A percentile compares a stretch with the other conserved stretches of the same genome.
Conservation (phyloP, 352 stramenopile species). For the Globisporangium solare region DNA sequence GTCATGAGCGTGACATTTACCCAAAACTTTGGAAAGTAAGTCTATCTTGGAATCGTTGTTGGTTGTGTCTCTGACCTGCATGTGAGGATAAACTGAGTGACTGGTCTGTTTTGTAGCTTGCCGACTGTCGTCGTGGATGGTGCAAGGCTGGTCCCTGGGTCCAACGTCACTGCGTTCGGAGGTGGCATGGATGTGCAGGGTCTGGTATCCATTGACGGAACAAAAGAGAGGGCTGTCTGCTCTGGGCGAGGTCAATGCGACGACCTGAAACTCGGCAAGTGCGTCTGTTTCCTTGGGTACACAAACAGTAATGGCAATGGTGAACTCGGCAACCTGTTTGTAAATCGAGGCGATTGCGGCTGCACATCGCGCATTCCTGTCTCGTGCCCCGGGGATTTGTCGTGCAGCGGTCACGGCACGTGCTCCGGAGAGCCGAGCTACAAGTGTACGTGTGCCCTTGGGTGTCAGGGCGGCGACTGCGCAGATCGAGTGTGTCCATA, state of each 20-base stretch:
- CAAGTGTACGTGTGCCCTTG: slow-evolving; percentile 61
- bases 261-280: slow-evolving; percentile 48
- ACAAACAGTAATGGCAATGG: slow-evolving; percentile 61
- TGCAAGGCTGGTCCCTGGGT: slow-evolving; percentile 24
- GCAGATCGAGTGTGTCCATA: slow-evolving; percentile 59
- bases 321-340: slow-evolving; percentile 29
- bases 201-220: slow-evolving; percentile 42
- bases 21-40: slow-evolving; percentile 77
- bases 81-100: background rate
- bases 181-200: slow-evolving; percentile 20
- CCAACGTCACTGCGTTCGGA: slow-evolving; percentile 23
- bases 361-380: slow-evolving; percentile 50
- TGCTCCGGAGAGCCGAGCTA: slow-evolving; percentile 54
- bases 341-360: slow-evolving; percentile 68
- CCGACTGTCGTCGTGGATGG: slow-evolving; percentile 49
- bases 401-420: slow-evolving; percentile 73
- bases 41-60: slow-evolving; percentile 1
- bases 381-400: slow-evolving; percentile 58
- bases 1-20: slow-evolving; percentile 70
- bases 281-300: slow-evolving; percentile 58
- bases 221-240: slow-evolving; percentile 65
- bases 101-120: slow-evolving; percentile 23
- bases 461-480: slow-evolving; percentile 76
- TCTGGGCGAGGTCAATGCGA: slow-evolving; percentile 65
- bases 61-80: background rate